phyloP scores from a whole-genome alignment of 169 alveolate species.

The Neospora caninum region DNA sequence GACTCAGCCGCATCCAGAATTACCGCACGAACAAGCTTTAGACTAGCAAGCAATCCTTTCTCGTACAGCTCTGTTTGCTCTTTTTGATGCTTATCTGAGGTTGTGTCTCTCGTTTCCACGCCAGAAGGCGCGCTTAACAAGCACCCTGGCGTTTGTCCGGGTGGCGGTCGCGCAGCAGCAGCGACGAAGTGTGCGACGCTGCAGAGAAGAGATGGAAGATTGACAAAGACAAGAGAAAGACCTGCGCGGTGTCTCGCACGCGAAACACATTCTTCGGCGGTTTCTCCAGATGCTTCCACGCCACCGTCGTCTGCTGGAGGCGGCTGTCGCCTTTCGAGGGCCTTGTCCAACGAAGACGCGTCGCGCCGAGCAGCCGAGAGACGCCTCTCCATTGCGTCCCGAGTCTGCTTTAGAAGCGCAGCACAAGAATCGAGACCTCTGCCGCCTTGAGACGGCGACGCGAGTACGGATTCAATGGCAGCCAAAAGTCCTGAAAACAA shows the following conservation, averaged over 20 bases:
- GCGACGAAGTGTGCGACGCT: neutral
- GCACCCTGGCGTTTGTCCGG: neutral
- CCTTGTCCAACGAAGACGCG: no score
- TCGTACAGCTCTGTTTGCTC: neutral
- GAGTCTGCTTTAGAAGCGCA: neutral
- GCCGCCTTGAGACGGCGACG: neutral
- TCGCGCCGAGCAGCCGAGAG: neutral
- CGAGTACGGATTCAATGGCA: neutral
- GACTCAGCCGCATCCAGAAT: neutral
- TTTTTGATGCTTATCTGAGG: neutral
- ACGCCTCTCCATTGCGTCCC: neutral
- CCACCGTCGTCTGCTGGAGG: neutral
- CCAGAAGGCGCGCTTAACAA: neutral
- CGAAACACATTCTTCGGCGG: neutral
- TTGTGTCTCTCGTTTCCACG: neutral
- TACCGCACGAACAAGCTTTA: neutral
- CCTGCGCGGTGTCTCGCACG: neutral
- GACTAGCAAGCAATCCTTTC: neutral
- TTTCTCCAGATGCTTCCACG: neutral
- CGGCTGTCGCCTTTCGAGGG: no score
- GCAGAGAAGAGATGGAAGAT: neutral
- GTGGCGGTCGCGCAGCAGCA: slow-evolving; percentile 9
- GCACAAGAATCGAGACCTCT: neutral
- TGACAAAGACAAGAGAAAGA: neutral
- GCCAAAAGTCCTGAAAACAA: neutral